Percentiles rank a stretch among this genome's conserved stretches.
Evolutionary conservation across 2,329 filamentous ascomycete species (phyloP).

Genomic region (Rutstroemia sydowiana): DNA sequence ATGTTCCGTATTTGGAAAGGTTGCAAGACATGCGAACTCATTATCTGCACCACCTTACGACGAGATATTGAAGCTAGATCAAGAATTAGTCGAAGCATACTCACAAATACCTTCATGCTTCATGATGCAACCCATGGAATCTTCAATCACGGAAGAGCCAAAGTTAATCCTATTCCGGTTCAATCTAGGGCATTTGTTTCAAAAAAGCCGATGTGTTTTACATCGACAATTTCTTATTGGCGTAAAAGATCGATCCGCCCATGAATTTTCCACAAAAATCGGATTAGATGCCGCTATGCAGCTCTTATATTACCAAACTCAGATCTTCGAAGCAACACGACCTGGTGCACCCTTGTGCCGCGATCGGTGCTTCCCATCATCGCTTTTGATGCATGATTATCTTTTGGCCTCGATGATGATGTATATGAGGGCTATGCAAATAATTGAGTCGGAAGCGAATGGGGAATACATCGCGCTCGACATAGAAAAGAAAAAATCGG

Average conservation of each 20-base stretch:
- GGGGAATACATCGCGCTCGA: background rate
- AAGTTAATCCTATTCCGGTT: constrained; percentile 44
- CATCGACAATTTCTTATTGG: constrained; percentile 46
- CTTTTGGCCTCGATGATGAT: constrained; percentile 53
- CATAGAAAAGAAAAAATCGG: background rate
- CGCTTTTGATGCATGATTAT: constrained; percentile 51
- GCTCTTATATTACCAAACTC: constrained; percentile 40
- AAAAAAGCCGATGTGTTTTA: constrained; percentile 46
- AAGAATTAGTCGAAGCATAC: constrained; percentile 39
- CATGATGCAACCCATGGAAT: constrained; percentile 39
- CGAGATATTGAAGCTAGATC: constrained; percentile 43
- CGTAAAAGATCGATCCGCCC: constrained; percentile 34
- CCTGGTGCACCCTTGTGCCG: constrained; percentile 45
- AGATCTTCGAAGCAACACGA: constrained; percentile 40
- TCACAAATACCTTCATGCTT: constrained; percentile 39
- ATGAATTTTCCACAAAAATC: constrained; percentile 43
- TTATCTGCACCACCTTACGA: constrained; percentile 40
- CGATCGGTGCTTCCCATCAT: constrained; percentile 49
- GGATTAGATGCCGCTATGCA: constrained; percentile 43
- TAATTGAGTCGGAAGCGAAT: background rate
- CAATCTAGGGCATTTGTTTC: constrained; percentile 42
- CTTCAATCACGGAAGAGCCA: constrained; percentile 41
- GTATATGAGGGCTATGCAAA: constrained; percentile 3
- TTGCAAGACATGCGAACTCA: constrained; percentile 42
- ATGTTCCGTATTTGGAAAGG: constrained; percentile 41